phyloP scores from a whole-genome alignment of 371 early-diverging fungal genomes.

The Rhizomucor pusillus region DNA sequence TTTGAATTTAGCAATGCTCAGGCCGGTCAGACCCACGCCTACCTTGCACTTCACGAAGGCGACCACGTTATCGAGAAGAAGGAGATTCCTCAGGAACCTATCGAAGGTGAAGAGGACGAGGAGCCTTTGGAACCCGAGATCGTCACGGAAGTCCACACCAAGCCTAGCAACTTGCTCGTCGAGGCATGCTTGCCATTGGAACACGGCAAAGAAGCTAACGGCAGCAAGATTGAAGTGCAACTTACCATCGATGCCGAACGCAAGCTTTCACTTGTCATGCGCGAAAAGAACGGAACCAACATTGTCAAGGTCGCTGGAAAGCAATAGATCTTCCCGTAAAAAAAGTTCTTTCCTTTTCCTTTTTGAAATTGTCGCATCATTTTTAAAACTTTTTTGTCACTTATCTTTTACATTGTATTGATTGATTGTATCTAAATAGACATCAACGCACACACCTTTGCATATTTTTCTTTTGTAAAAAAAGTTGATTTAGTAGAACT shows the following conservation, averaged over 20 bases:
- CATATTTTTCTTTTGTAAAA: too few species aligned
- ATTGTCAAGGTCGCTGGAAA: constrained; percentile 44
- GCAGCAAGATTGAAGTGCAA: constrained; percentile 57
- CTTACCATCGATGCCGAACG: constrained; percentile 53
- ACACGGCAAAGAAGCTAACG: constrained; percentile 47
- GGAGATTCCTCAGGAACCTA: constrained; percentile 53
- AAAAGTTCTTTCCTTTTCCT: too few species aligned
- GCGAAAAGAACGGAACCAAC: constrained; percentile 60
- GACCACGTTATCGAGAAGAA: constrained; percentile 60
- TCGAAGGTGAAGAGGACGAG: constrained; percentile 53
- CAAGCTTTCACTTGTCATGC: constrained; percentile 52
- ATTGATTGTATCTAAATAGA: too few species aligned
- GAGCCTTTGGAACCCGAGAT: constrained; percentile 54
- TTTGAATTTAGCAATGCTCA: constrained; percentile 68
- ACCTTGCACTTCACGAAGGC: constrained; percentile 83
- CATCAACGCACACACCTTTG: too few species aligned
- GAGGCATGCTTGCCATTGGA: constrained; percentile 59
- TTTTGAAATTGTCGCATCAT: too few species aligned
- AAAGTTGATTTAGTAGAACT: too few species aligned
- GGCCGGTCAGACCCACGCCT: constrained; percentile 73
- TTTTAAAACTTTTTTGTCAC: too few species aligned
- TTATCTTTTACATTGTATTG: too few species aligned
- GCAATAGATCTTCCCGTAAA: constrained; percentile 24
- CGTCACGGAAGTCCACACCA: constrained; percentile 44
- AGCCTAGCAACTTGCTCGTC: constrained; percentile 55